Evolutionary conservation across 495 filamentous ascomycete genomes (phyloP), one percentile per base, ranked within the genome.

Genomic region (Durotheca rogersii): DNA sequence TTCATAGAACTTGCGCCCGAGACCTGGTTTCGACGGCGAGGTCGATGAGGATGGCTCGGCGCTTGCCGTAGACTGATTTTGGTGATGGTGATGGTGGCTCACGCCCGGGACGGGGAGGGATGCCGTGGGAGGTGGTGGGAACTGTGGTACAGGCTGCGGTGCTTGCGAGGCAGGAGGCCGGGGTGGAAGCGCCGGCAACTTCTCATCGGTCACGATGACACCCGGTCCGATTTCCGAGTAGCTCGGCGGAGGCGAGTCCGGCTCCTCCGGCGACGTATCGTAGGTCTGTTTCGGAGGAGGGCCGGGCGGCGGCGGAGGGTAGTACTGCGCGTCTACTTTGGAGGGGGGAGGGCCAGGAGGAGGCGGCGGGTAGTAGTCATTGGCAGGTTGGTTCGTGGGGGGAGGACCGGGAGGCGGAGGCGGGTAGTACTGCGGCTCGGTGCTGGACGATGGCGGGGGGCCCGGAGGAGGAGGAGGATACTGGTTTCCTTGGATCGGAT

Each of bases 1-100:
- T 36, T 62, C 41, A 47, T 68, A 46, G 12, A 67, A 38, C 42
- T 58, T 51, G 47, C 66, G 56, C 12, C 64, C 48, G 6, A 59
- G 52, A 4, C 62, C 56, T 1, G 47, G 19, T 31, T 66, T 65
- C 14, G 52, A 35, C 19, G 60, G 41, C 14, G 47, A 46, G 5
- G 45, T 30, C 1, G 37, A 2, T 6, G 45, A 27, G 1, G 27
- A 7, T 4, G 32, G 2, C 31, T 37, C 25, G 2, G 51, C 18
- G 29, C 15, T 21, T 12, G 34, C 14, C 11, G 17, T 14, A 4
- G 43, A n/a, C 7, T 29, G 38, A 5, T 40, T 25, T 4, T 45
- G 45, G 5, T n/a, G 32, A 4, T n/a, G 32, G 10, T 45, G 45
- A 39, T 34, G 14, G 32, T 6, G 15, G 30, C 6, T 15, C 7